Conservation (phyloP, 1,284 basidiomycete species). For the Pseudozyma tsukubaensis region DNA sequence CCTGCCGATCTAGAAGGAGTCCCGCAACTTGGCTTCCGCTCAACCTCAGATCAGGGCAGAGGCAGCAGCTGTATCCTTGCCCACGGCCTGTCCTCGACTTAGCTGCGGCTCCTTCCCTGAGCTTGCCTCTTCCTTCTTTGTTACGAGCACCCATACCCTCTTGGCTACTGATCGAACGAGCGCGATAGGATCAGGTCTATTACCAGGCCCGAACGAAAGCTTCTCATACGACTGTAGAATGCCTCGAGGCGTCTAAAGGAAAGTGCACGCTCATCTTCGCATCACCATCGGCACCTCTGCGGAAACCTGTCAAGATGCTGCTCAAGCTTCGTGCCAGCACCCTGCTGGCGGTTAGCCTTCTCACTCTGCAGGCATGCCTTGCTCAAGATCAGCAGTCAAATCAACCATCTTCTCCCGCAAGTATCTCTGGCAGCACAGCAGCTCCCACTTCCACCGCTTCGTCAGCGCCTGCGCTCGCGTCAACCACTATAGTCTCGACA, state of each 20-base stretch:
- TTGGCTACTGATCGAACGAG: background rate
- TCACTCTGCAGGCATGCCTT: constrained; percentile 14
- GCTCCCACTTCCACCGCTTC: constrained; percentile 8
- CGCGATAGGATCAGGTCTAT: no score
- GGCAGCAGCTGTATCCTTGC: no score
- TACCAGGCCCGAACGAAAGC: no score
- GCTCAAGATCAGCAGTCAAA: constrained; percentile 19
- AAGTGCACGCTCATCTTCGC: background rate
- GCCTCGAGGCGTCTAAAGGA: background rate
- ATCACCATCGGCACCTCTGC: background rate
- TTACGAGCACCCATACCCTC: background rate
- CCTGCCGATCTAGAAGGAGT: background rate
- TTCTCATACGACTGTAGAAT: background rate
- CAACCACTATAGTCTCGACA: constrained; percentile 26
- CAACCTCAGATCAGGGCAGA: no score
- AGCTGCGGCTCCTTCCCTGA: no score
- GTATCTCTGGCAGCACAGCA: constrained; percentile 7
- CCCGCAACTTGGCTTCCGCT: background rate
- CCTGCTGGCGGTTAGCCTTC: constrained; percentile 10
- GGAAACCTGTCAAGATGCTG: constrained; percentile 15
- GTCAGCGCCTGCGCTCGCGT: constrained; percentile 4
- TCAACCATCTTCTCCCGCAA: constrained; percentile 20
- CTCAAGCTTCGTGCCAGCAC: constrained; percentile 9
- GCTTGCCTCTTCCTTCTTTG: no score
- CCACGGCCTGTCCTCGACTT: no score